A percentile compares a stretch with the other conserved stretches of the same genome.
Evolutionary conservation across 768 basidiomycete species (phyloP).

Genomic region (Mycena olivaceomarginata): DNA sequence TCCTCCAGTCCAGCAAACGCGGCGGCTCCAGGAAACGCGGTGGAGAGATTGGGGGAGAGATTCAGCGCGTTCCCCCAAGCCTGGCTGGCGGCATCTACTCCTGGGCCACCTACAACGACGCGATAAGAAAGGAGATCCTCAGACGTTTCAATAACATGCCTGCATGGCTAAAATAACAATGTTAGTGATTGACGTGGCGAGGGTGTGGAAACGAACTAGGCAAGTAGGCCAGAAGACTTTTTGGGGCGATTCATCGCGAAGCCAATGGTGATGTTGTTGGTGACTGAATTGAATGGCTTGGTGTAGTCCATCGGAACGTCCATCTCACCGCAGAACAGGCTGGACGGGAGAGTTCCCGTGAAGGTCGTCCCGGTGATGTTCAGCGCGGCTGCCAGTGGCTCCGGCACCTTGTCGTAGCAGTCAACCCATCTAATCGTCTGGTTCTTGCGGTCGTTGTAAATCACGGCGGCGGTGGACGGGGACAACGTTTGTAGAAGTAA

Average conservation of each 20-base stretch:
- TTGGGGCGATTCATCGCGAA: constrained; percentile 37
- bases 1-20: neutral
- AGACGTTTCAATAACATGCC: neutral
- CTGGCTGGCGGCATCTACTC: too few relatives aligned
- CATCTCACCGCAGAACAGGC: constrained; percentile 34
- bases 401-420: constrained; percentile 22
- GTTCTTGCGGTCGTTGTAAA: neutral
- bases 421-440: constrained; percentile 35
- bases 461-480: neutral
- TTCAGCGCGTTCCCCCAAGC: too few relatives aligned
- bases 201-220: constrained; percentile 2
- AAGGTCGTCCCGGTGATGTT: constrained; percentile 19
- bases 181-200: neutral
- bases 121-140: too few relatives aligned
- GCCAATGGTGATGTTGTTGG: constrained; percentile 37
- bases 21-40: too few relatives aligned
- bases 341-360: constrained; percentile 24
- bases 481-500: neutral
- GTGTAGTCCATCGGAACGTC: constrained; percentile 41
- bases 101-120: too few relatives aligned
- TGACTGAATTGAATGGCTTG: constrained; percentile 14
- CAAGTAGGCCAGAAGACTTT: constrained; percentile 6
- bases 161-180: neutral
- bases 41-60: too few relatives aligned
- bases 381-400: constrained; percentile 5